These are phyloP conservation scores for Naganishia vaughanmartiniae DNA, from an alignment of 768 basidiomycete species.

Conservation along the genomic window DNA sequence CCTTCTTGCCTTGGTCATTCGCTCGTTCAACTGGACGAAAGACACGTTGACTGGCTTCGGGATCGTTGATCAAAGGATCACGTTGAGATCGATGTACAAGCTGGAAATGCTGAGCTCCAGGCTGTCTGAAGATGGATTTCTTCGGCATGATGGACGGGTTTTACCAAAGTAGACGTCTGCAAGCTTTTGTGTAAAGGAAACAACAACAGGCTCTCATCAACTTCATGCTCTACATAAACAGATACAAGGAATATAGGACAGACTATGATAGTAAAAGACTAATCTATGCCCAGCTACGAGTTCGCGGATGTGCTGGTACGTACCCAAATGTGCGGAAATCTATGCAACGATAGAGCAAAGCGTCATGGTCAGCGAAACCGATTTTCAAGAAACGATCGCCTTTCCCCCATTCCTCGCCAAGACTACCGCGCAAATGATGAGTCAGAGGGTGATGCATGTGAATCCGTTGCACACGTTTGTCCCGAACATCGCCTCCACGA, in stretches of 20 bases:
- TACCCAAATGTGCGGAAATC: slow-evolving; percentile 9
- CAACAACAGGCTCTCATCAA: slow-evolving; percentile 17
- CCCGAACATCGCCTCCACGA: neutral
- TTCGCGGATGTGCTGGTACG: slow-evolving; percentile 14
- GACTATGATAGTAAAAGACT: slow-evolving; percentile 24
- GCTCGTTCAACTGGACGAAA: slow-evolving; percentile 74
- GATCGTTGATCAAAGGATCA: slow-evolving; percentile 91
- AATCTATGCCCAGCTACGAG: slow-evolving; percentile 17
- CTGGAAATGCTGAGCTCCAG: slow-evolving; percentile 89
- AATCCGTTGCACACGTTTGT: slow-evolving; percentile 25
- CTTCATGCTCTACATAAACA: slow-evolving; percentile 20
- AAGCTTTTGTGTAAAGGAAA: neutral
- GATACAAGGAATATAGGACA: slow-evolving; percentile 26
- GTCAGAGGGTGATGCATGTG: slow-evolving; percentile 27
- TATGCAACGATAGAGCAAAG: neutral
- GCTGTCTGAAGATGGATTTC: slow-evolving; percentile 77
- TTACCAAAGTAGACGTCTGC: neutral
- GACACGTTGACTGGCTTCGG: slow-evolving; percentile 83
- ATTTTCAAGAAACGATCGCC: neutral
- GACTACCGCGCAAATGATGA: neutral
- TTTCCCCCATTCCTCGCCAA: slow-evolving; percentile 4
- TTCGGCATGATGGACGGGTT: slow-evolving; percentile 24
- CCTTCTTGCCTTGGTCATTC: slow-evolving; percentile 64
- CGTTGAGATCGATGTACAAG: slow-evolving; percentile 94
- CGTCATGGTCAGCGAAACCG: neutral